Evolutionary conservation across 2,329 filamentous ascomycete genomes (phyloP).

Genomic region (Beauveria sp.): DNA sequence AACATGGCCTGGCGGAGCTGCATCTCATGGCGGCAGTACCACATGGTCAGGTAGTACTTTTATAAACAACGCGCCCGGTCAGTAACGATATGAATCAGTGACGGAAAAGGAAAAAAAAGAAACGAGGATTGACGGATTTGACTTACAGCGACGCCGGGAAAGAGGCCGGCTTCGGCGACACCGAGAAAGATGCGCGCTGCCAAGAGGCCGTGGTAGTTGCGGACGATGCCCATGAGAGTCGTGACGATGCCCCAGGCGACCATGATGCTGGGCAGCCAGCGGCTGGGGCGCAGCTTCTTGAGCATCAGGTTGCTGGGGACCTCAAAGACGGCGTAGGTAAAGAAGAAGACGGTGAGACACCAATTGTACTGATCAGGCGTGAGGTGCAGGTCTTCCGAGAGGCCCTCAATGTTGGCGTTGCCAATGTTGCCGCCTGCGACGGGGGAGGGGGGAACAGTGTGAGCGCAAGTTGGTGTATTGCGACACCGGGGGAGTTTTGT

Average conservation of each 20-base stretch:
- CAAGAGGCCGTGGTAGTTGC: conserved; percentile 36
- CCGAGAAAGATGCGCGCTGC: conserved; percentile 51
- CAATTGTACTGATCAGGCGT: conserved; percentile 27
- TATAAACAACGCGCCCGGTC: neutral
- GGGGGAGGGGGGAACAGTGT: neutral
- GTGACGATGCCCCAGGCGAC: conserved; percentile 41
- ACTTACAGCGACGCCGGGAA: conserved; percentile 47
- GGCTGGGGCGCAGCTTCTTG: conserved; percentile 63
- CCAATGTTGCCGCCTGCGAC: conserved; percentile 11
- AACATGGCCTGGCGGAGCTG: conserved; percentile 65
- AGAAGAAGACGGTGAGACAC: conserved; percentile 33
- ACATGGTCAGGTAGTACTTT: conserved; percentile 64
- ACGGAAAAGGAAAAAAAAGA: conserved; percentile 6
- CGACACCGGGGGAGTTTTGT: neutral
- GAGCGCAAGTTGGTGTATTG: neutral
- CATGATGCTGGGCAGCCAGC: conserved; percentile 69
- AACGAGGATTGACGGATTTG: neutral
- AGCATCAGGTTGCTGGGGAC: conserved; percentile 70
- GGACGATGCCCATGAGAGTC: conserved; percentile 42
- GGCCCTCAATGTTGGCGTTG: conserved; percentile 19
- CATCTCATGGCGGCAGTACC: conserved; percentile 71
- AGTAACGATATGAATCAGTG: neutral
- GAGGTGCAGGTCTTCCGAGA: conserved; percentile 4
- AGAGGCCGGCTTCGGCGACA: conserved; percentile 59
- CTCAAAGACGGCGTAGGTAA: conserved; percentile 45